These are phyloP conservation scores for Apiospora malaysiana DNA, from an alignment of 2,329 filamentous ascomycete species.

Conservation along the genomic window DNA sequence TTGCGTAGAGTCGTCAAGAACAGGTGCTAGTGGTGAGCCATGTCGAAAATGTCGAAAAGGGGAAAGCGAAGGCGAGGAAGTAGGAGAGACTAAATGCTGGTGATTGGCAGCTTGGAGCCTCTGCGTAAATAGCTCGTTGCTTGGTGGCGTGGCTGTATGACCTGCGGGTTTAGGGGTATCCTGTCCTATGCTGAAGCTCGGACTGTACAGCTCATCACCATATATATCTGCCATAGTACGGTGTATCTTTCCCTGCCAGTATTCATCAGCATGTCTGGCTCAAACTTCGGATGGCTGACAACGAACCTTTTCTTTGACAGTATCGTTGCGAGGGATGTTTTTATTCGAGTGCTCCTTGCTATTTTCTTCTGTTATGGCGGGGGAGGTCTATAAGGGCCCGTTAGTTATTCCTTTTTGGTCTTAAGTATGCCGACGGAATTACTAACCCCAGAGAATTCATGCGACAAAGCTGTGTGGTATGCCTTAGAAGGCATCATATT, in stretches of 20 bases:
- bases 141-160: conserved; percentile 55
- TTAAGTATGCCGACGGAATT: too few relatives aligned
- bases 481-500: too few relatives aligned
- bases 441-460: too few relatives aligned
- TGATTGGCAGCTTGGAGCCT: conserved; percentile 80
- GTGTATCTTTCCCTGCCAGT: conserved; percentile 66
- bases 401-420: too few relatives aligned
- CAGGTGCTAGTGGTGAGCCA: conserved; percentile 65
- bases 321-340: too few relatives aligned
- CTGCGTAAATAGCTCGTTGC: conserved; percentile 72
- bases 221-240: conserved; percentile 87
- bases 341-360: too few relatives aligned
- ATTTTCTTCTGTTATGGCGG: too few relatives aligned
- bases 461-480: too few relatives aligned
- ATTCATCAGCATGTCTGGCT: too few relatives aligned
- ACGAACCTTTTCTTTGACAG: too few relatives aligned
- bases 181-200: conserved; percentile 65
- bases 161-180: conserved; percentile 55
- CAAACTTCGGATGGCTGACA: too few relatives aligned
- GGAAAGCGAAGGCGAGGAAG: conserved; percentile 63
- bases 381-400: too few relatives aligned
- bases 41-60: conserved; percentile 84
- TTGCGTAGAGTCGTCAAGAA: conserved; percentile 51
- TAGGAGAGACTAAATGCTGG: conserved; percentile 68
- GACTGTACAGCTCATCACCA: conserved; percentile 83